Evolutionary conservation across 768 basidiomycete genomes (phyloP).

Genomic region (Pseudohyphozyma bogoriensis): DNA sequence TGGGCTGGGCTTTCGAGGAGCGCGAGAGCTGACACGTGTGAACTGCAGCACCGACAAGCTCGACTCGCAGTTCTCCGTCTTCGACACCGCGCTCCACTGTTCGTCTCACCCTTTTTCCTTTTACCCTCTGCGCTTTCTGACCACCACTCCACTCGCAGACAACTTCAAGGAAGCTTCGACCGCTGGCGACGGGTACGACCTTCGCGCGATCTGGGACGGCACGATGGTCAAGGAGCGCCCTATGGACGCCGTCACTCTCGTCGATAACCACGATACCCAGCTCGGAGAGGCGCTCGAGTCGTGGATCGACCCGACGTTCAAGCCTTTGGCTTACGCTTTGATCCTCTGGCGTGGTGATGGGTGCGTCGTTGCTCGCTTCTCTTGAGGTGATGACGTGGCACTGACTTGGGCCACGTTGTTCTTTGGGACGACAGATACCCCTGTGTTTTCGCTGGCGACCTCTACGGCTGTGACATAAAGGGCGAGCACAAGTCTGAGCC

Average conservation of each 20-base stretch:
- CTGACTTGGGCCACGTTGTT: too few relatives aligned
- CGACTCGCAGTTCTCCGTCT: slow-evolving; percentile 41
- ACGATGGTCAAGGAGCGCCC: slow-evolving; percentile 40
- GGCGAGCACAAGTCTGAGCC: slow-evolving; percentile 35
- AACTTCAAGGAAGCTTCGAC: slow-evolving; percentile 40
- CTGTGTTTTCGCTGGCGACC: slow-evolving; percentile 38
- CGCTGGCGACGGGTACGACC: slow-evolving; percentile 37
- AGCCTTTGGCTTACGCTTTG: slow-evolving; percentile 42
- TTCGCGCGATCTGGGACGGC: slow-evolving; percentile 41
- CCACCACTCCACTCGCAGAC: slow-evolving; percentile 14
- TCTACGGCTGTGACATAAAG: slow-evolving; percentile 39
- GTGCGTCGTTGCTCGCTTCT: slow-evolving; percentile 19
- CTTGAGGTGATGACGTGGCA: not conserved
- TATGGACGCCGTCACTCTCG: slow-evolving; percentile 41
- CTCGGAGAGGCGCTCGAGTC: slow-evolving; percentile 40
- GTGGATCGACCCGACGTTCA: slow-evolving; percentile 40
- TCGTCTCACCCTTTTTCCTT: not conserved
- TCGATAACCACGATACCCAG: slow-evolving; percentile 39
- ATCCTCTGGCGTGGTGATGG: slow-evolving; percentile 42
- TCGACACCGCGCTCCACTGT: slow-evolving; percentile 40
- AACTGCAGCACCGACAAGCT: slow-evolving; percentile 35
- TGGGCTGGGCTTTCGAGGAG: too few relatives aligned
- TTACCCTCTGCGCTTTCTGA: not conserved
- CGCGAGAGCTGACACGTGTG: not conserved
- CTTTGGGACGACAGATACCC: slow-evolving; percentile 11